phyloP scores from a whole-genome alignment of 177 flowering plant genomes.

The Telopea speciosissima region DNA sequence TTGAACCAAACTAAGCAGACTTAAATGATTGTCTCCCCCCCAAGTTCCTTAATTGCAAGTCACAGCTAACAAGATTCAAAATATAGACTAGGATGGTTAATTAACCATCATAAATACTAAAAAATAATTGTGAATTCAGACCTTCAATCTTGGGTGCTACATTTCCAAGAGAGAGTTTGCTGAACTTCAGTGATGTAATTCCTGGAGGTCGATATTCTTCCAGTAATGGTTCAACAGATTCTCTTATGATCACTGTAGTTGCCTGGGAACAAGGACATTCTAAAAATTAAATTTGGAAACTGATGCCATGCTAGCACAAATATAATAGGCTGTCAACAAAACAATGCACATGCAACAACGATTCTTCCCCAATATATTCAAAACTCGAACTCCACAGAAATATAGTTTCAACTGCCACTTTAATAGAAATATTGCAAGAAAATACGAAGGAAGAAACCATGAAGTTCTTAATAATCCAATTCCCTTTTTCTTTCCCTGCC shows the following conservation, averaged over 20 bases:
- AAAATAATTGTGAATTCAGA: constrained; percentile 12
- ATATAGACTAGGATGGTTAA: background rate
- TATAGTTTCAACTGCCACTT: background rate
- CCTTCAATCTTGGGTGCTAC: constrained; percentile 99
- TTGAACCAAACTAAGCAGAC: background rate
- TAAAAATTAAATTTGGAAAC: constrained; percentile 1
- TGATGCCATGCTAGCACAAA: background rate
- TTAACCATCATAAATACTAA: background rate
- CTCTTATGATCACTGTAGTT: constrained; percentile 67
- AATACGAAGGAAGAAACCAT: background rate
- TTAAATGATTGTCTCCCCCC: constrained; percentile 1
- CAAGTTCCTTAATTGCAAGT: background rate
- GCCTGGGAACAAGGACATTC: constrained; percentile 46
- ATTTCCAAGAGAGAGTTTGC: constrained; percentile 79
- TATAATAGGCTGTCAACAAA: background rate
- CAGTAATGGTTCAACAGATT: constrained; percentile 89
- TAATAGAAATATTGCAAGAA: background rate
- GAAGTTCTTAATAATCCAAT: background rate
- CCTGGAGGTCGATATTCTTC: constrained; percentile 95
- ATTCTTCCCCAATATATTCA: background rate
- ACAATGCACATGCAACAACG: no score
- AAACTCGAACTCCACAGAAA: background rate
- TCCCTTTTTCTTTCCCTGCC: background rate
- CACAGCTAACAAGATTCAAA: background rate
- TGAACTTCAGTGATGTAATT: constrained; percentile 86